Base-by-base conservation (phyloP, 2,329 filamentous ascomycete genomes). In the Arthrobotrys megalospora region DNA sequence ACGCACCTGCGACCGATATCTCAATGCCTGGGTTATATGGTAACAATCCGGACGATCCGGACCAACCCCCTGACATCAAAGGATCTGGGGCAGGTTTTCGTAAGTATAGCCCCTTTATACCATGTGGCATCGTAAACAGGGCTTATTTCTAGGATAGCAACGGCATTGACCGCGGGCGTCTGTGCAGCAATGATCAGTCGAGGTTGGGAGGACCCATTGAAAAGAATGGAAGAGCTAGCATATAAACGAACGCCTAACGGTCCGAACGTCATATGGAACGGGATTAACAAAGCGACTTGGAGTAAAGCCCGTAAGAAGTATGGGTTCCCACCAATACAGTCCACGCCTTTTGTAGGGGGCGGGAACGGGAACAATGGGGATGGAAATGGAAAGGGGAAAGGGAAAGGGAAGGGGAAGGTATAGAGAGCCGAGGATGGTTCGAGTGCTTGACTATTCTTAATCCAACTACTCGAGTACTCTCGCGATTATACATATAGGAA, bases 181-280 rank as follows among this genome's bases (percentile, higher is more conserved):
- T 52, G 48, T n/a, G 48, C 48, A n/a, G 21, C 11, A 19, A 5
- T 52, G 48, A 52, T 52, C 6, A 32, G 48, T 5, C 48, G 48
- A 32, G 48, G 48, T 11, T 52, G 48, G 48, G 12, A 52, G 11
- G 48, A 32, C 24, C 48, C 48, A 12, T 14, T 52, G 12, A 14
- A 32, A 28, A 52, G 48, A n/a, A 52, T 52, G 48, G 48, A 52
- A 52, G 14, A 32, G 7, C 14, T 52, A n/a, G 21, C 48, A 34
- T 52, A 52, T 52, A 10, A 5, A 24, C 48, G 48, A 12, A 14
- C 3, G 6, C 2, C 14, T 2, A 32, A 6, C 16, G 21, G 6
- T 11, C 24, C 48, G 6, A 52, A 52, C 7, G 24, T 52, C 7
- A 28, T 52, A 11, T 52, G 48, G 48, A 52, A 52, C 32, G 48